Base-by-base conservation (phyloP, 2,329 filamentous ascomycete genomes). In the Clarireedia paspali region DNA sequence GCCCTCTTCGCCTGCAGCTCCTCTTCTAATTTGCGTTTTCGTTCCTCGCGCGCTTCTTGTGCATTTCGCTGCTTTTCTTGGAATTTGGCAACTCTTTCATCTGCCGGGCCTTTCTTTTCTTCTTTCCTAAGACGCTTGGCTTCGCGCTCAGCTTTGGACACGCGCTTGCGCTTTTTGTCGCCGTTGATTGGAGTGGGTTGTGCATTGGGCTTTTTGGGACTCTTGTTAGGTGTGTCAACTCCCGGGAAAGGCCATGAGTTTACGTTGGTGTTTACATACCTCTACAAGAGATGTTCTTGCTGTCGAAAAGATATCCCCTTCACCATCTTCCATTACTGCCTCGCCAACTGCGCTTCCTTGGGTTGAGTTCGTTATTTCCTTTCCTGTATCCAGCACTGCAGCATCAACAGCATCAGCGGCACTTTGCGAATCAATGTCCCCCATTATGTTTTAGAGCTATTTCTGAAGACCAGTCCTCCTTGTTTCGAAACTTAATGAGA, bases 101-200 rank as follows among this genome's bases (percentile, higher is more conserved):
- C 5, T 14, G n/a, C 45, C 30, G 26, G 40, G 12, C 24, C 54
- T 10, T 52, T 51, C 4, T 34, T 50, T 10, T 47, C 48, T 53
- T 50, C 49, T 40, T 38, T 42, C 23, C 26, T 40, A 17, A 34
- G 46, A 24, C 47, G 42, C 17, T 55, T 55, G 38, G 46, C 53
- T 49, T n/a, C 14, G 20, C 53, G 53, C 17, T 55, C 53, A 9
- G 46, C 46, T 38, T 55, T 50, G 26, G 30, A 50, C 14, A 50
- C 26, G 26, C 53, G 46, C 26, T 50, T 55, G 14, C 53, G 53
- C 26, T 55, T 55, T 4, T 50, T 55, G 26, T 39, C 30, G 27
- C 42, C 23, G 6, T 42, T 42, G 15, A 15, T 15, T 45, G 42
- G 12, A 20, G 17, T 20, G 42, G 15, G 2, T 17, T 17, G 39